Conservation (phyloP, 106 monocot genomes). For the Dioscorea alata region DNA sequence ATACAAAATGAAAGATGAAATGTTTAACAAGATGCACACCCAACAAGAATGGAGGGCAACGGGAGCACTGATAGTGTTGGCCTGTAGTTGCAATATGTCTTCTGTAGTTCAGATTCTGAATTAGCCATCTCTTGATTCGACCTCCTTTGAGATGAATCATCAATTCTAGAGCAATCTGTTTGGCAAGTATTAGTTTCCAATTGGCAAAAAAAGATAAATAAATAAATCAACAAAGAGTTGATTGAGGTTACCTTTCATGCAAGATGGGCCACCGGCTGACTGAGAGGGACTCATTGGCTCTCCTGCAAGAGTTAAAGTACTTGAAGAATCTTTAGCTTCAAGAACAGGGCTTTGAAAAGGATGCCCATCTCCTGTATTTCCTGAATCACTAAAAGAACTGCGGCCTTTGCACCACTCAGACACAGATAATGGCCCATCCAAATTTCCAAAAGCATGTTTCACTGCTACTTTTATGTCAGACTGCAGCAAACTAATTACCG, state of each 20-base stretch:
- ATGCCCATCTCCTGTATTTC: constrained; percentile 38
- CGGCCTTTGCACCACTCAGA: constrained; percentile 88
- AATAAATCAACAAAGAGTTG: not conserved
- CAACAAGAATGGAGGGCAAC: constrained; percentile 80
- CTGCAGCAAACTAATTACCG: constrained; percentile 71
- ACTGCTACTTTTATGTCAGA: constrained; percentile 80
- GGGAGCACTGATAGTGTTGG: constrained; percentile 64
- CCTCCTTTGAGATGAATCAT: constrained; percentile 62
- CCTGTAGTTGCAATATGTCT: constrained; percentile 25
- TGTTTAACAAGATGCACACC: constrained; percentile 38
- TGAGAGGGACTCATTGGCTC: constrained; percentile 75
- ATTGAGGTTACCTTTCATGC: constrained; percentile 44
- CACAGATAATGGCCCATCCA: constrained; percentile 75
- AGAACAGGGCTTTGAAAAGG: constrained; percentile 32
- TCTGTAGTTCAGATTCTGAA: constrained; percentile 55
- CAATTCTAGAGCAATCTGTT: constrained; percentile 57
- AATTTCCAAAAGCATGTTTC: constrained; percentile 71
- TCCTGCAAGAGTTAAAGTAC: constrained; percentile 37
- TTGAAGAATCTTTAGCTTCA: constrained; percentile 69
- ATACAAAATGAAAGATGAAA: not conserved
- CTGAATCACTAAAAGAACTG: constrained; percentile 35
- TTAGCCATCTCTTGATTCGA: constrained; percentile 42
- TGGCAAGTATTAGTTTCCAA: no score
- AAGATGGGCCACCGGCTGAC: constrained; percentile 36
- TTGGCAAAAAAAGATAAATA: no score